Percentiles rank a stretch among this genome's conserved stretches.
phyloP scores from a whole-genome alignment of 495 filamentous ascomycete species.

The Usnea hakonensis region DNA sequence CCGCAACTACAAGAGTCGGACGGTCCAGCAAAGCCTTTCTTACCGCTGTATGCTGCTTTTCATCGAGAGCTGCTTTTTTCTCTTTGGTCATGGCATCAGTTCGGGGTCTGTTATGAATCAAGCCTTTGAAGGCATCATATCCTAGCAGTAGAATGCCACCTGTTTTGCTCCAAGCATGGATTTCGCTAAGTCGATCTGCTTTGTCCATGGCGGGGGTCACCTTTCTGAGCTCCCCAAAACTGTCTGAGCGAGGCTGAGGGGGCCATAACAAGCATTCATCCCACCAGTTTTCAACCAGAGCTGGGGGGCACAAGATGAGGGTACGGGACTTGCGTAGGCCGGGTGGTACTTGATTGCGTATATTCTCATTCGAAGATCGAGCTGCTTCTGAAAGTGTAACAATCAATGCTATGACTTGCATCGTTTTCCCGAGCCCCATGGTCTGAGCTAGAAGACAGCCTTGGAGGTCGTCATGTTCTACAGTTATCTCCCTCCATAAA shows the following conservation, averaged over 20 bases:
- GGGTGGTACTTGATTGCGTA: constrained; percentile 59
- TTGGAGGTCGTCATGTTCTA: constrained; percentile 43
- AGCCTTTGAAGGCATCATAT: constrained; percentile 56
- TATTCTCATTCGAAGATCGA: constrained; percentile 44
- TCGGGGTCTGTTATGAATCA: constrained; percentile 34
- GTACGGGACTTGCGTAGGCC: constrained; percentile 53
- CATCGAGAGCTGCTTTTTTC: constrained; percentile 25
- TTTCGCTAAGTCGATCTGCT: constrained; percentile 33
- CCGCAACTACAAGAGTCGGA: constrained; percentile 72
- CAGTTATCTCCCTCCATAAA: constrained; percentile 79
- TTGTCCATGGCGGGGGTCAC: constrained; percentile 31
- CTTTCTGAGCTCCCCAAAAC: constrained; percentile 47
- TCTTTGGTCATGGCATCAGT: constrained; percentile 9
- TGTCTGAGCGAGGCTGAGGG: constrained; percentile 30
- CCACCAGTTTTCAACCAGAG: constrained; percentile 72
- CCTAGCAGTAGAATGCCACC: constrained; percentile 72
- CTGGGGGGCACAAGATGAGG: constrained; percentile 67
- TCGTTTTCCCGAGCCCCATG: constrained; percentile 92
- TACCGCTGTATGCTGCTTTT: constrained; percentile 33
- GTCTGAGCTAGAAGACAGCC: constrained; percentile 85
- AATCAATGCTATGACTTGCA: constrained; percentile 79
- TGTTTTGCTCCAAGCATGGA: constrained; percentile 51
- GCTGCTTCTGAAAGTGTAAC: constrained; percentile 63
- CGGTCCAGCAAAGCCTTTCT: constrained; percentile 44
- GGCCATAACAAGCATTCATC: constrained; percentile 70